phyloP scores from a whole-genome alignment of 371 early-diverging fungal species.

The Phascolomyces articulosus region DNA sequence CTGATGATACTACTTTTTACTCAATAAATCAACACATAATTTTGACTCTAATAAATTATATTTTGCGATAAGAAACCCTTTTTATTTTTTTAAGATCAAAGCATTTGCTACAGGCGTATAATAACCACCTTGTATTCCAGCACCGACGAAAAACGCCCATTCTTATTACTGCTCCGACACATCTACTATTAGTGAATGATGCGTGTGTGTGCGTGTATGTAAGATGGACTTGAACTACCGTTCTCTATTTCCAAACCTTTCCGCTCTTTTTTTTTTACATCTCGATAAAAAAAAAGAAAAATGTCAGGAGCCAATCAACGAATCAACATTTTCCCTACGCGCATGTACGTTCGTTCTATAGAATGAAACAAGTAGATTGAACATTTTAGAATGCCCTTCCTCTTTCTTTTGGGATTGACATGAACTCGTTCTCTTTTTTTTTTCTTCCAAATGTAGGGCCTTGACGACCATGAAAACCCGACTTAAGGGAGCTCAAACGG shows the following conservation, averaged over 20 bases:
- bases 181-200: too few relatives aligned
- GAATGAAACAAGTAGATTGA: background rate
- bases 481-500: conserved; percentile 98
- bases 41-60: too few relatives aligned
- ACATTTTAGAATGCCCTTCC: background rate
- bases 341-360: conserved; percentile 66
- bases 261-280: background rate
- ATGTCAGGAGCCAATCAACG: conserved; percentile 75
- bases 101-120: too few relatives aligned
- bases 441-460: conserved; percentile 65
- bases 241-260: background rate
- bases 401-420: background rate
- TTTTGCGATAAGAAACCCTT: too few relatives aligned
- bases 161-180: too few relatives aligned
- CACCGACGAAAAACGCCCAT: too few relatives aligned
- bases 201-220: too few relatives aligned
- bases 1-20: too few relatives aligned
- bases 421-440: background rate
- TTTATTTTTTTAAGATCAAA: too few relatives aligned
- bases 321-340: conserved; percentile 85
- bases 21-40: too few relatives aligned
- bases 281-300: background rate
- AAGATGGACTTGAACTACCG: too few relatives aligned
- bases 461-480: conserved; percentile 93
- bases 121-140: too few relatives aligned